Base-by-base conservation (phyloP, 2,329 filamentous ascomycete genomes). In the Cladophialophora carrionii region DNA sequence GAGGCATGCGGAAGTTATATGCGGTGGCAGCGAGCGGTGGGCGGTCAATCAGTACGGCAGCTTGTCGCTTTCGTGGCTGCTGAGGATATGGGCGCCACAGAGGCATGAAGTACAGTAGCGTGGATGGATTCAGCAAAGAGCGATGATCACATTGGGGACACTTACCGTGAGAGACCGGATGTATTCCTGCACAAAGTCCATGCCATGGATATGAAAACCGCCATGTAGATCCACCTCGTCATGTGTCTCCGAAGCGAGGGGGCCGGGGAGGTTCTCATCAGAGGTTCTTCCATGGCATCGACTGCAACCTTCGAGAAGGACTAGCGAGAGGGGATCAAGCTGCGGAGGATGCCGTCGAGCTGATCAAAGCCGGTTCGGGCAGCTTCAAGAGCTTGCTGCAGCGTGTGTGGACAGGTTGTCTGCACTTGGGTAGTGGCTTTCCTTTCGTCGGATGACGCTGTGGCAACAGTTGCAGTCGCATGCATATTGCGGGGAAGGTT, bases 201-300 rank as follows among this genome's bases (percentile, higher is more conserved):
- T 3, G 24, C 29, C 52, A 54, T n/a, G 29, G 9, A 34, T 20
- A 31, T 34, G 26, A 54, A 31, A 31, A 54, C 32, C 26, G 20
- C 24, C n/a, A 54, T 31, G 52, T 29, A 54, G 29, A 54, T 31
- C 24, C 52, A 54, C n/a, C 52, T 54, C 29, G 29, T 31, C 52
- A 29, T 31, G 14, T 24, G 17, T 17, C 9, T 54, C 17, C 29
- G 52, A 54, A 22, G 52, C 52, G 14, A 34, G 29, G 10, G 52
- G 52, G 17, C 51, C 10, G 17, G 17, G 17, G 51, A 54, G 1
- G 26, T 3, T 26, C 29, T 32, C 17, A 54, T 17, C 20, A 54
- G 52, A 2, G 52, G 52, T 31, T 31, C 29, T 29, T 54, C 32
- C 52, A 54, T 54, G 4, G 52, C 24, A 22, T 20, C 24, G 8